Conservation (phyloP, 2,329 filamentous ascomycete genomes). For the Tolypocladium endophyticum region DNA sequence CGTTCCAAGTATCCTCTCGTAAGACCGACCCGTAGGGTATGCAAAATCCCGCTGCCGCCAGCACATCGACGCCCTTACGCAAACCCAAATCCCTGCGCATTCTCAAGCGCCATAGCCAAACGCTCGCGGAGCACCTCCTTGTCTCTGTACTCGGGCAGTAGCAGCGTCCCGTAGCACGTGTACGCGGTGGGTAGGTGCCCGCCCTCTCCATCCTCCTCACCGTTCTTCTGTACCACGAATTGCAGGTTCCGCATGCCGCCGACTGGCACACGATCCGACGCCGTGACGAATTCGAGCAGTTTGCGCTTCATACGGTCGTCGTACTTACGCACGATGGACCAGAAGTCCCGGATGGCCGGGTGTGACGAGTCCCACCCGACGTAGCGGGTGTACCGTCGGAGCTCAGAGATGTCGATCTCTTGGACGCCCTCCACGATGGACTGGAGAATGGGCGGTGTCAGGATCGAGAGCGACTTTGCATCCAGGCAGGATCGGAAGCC, state of each 20-base stretch:
- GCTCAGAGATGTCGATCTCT: slow-evolving; percentile 65
- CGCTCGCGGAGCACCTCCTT: slow-evolving; percentile 62
- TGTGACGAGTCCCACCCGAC: slow-evolving; percentile 68
- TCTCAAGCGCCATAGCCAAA: slow-evolving; percentile 75
- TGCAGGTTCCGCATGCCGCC: slow-evolving; percentile 73
- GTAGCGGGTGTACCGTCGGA: slow-evolving; percentile 64
- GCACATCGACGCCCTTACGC: slow-evolving; percentile 31
- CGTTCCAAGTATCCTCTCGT: not conserved
- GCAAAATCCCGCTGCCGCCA: not conserved
- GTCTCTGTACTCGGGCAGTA: slow-evolving; percentile 73
- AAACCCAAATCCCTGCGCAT: slow-evolving; percentile 82
- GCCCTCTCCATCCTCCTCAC: slow-evolving; percentile 43
- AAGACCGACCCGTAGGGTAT: not conserved
- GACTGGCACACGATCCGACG: slow-evolving; percentile 80
- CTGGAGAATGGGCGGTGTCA: slow-evolving; percentile 61
- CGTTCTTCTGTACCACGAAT: slow-evolving; percentile 74
- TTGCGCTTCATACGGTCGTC: slow-evolving; percentile 59
- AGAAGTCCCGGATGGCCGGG: slow-evolving; percentile 67
- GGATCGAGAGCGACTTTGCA: slow-evolving; percentile 58
- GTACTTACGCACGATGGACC: slow-evolving; percentile 64
- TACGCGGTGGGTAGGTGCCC: slow-evolving; percentile 71
- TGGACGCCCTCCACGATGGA: slow-evolving; percentile 74
- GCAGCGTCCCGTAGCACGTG: slow-evolving; percentile 84
- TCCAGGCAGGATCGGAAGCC: slow-evolving; percentile 73
- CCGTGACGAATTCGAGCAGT: slow-evolving; percentile 89